phyloP scores from a whole-genome alignment of 2,329 filamentous ascomycete genomes.

The Venturiaceae sp. region DNA sequence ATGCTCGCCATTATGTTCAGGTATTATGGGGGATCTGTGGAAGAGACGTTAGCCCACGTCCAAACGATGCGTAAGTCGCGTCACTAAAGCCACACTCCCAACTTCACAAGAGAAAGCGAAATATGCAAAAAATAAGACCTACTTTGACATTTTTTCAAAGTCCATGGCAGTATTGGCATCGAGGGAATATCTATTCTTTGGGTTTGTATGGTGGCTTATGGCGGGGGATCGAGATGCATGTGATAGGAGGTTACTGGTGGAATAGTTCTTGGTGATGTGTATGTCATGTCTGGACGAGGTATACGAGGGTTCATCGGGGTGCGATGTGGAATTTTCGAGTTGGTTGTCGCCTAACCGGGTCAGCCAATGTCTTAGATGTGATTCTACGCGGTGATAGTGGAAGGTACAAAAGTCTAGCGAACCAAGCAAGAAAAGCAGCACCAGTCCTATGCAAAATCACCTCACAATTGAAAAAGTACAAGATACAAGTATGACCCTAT shows the following conservation, averaged over 20 bases:
- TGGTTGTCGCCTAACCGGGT: conserved; percentile 1
- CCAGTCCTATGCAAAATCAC: too few relatives aligned
- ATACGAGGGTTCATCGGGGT: conserved; percentile 5
- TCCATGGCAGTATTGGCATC: conserved; percentile 59
- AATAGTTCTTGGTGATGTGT: conserved; percentile 37
- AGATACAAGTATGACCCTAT: not conserved
- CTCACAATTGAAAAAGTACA: not conserved
- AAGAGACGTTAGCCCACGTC: conserved; percentile 9
- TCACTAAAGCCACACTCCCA: not conserved
- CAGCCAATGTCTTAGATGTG: not conserved
- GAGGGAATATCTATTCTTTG: conserved; percentile 61
- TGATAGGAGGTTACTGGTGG: conserved; percentile 37
- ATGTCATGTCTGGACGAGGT: conserved; percentile 44
- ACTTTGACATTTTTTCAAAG: conserved; percentile 68
- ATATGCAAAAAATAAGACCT: conserved; percentile 18
- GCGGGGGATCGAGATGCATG: conserved; percentile 20
- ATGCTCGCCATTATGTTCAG: conserved; percentile 70
- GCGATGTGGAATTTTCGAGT: not conserved
- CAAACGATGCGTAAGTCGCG: not conserved
- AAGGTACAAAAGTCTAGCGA: not conserved
- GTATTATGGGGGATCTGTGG: conserved; percentile 66
- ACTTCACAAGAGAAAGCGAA: not conserved
- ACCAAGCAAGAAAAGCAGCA: not conserved
- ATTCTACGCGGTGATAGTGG: not conserved
- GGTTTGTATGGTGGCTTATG: conserved; percentile 43